Percentiles rank a stretch among this genome's conserved stretches.
Conservation (phyloP, 257 asterid species). For the Nyctanthes arbortristis region DNA sequence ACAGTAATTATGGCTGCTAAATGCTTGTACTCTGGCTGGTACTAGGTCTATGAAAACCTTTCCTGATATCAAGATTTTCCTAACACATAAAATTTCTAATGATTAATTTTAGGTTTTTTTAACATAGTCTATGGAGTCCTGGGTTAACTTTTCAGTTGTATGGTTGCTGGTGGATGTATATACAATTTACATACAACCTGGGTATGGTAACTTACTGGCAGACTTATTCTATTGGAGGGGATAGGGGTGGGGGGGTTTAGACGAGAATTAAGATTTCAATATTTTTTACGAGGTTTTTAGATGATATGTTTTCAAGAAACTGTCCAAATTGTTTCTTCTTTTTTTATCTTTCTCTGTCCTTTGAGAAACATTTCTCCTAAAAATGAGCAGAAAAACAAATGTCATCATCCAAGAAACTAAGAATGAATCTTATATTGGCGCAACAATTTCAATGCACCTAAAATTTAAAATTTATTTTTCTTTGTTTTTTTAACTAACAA, state of each 20-base stretch:
- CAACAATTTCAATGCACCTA: too few species aligned
- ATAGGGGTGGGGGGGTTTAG: neutral
- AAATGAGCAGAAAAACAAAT: too few species aligned
- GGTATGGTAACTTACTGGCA: constrained; percentile 10
- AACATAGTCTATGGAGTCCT: neutral
- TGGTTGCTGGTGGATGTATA: constrained; percentile 9
- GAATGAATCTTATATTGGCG: too few species aligned
- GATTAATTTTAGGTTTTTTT: constrained; percentile 16
- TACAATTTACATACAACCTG: neutral
- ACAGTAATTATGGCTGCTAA: neutral
- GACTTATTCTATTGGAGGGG: constrained; percentile 5
- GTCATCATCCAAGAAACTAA: too few species aligned
- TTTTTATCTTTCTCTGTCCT: too few species aligned
- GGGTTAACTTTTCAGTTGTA: constrained; percentile 7
- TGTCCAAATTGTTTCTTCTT: too few species aligned
- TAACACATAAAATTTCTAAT: neutral
- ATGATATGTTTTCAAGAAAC: neutral
- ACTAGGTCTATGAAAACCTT: constrained; percentile 6
- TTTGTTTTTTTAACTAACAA: neutral
- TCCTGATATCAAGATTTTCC: neutral
- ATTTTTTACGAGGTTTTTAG: constrained; percentile 1
- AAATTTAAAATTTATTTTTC: too few species aligned
- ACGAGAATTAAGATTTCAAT: neutral
- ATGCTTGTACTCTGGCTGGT: constrained; percentile 7
- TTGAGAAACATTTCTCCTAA: too few species aligned